Evolutionary conservation across 495 filamentous ascomycete genomes (phyloP).

Genomic region (Aspergillus asperescens): DNA sequence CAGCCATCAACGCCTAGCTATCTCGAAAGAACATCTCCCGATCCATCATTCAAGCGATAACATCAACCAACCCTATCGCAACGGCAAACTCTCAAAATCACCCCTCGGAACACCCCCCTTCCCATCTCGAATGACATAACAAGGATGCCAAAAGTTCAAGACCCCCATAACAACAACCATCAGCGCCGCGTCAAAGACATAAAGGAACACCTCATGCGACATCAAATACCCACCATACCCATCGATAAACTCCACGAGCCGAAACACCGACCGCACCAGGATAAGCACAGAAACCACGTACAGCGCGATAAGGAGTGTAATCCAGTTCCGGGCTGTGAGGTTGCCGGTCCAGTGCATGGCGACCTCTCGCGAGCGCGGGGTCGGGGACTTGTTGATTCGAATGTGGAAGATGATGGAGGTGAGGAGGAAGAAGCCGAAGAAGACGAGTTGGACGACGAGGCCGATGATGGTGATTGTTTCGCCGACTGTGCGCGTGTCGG

Average conservation of each 20-base stretch:
- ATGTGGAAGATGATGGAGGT: constrained; percentile 2
- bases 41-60: too few relatives aligned
- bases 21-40: too few relatives aligned
- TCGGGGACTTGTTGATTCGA: constrained; percentile 19
- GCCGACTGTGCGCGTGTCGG: neutral
- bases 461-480: neutral
- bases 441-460: neutral
- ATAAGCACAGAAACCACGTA: constrained; percentile 51
- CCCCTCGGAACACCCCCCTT: neutral
- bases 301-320: constrained; percentile 21
- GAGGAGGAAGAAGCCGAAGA: neutral
- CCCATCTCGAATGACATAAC: neutral
- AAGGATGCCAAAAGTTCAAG: constrained; percentile 37
- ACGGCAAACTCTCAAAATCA: neutral
- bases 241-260: constrained; percentile 56
- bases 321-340: neutral
- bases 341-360: constrained; percentile 10
- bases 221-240: constrained; percentile 49
- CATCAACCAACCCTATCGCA: too few relatives aligned
- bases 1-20: too few relatives aligned
- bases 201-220: constrained; percentile 52
- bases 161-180: constrained; percentile 49
- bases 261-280: constrained; percentile 55
- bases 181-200: constrained; percentile 51
- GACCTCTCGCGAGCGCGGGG: constrained; percentile 46